phyloP scores from a whole-genome alignment of 345 rosid genomes.

The Carallia pectinifolia region DNA sequence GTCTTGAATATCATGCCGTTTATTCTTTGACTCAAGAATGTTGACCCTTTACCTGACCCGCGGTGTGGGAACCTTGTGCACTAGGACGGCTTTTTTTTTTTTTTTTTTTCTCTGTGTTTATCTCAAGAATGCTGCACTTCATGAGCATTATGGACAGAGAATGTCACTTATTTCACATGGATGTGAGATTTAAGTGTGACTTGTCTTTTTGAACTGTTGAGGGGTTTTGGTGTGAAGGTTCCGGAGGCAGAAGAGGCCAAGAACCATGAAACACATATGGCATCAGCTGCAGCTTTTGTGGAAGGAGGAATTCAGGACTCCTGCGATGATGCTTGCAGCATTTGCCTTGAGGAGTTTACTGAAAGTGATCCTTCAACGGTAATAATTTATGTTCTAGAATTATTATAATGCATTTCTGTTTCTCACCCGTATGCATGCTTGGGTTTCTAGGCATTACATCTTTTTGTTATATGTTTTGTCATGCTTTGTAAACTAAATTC shows the following conservation, averaged over 20 bases:
- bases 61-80: too few species aligned
- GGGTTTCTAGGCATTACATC: neutral
- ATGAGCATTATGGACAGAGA: neutral
- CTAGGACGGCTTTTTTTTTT: too few species aligned
- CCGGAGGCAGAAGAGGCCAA: conserved; percentile 26
- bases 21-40: neutral
- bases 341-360: conserved; percentile 29
- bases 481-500: neutral
- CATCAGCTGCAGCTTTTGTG: conserved; percentile 35
- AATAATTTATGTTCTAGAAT: neutral
- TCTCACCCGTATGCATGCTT: neutral
- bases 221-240: conserved; percentile 27
- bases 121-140: neutral
- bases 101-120: too few species aligned
- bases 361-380: conserved; percentile 32
- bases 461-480: neutral
- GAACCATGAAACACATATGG: conserved; percentile 18
- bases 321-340: conserved; percentile 33
- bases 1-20: neutral
- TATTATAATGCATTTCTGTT: neutral
- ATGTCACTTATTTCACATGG: neutral
- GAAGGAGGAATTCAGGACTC: conserved; percentile 35
- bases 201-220: neutral
- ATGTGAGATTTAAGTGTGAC: neutral
- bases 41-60: too few species aligned